Evolutionary conservation across 768 basidiomycete genomes (phyloP), one percentile per base, ranked within the genome.

Genomic region (Tulasnella sp.): DNA sequence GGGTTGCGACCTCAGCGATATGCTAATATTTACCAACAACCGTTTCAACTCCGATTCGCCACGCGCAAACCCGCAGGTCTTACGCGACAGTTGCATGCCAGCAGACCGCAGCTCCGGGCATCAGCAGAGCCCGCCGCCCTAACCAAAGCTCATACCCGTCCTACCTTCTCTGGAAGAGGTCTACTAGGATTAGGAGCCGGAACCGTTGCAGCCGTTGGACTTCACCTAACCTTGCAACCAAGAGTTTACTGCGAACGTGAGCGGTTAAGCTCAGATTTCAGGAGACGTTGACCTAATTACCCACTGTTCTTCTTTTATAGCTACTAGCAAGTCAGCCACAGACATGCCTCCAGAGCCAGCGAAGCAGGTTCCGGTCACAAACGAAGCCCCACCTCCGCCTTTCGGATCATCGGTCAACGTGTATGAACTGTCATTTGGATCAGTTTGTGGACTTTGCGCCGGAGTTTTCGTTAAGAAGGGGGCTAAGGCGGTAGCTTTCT

Each of bases 391-490:
- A 20, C 35, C 55, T 20, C 88, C 90, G 18, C 91, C 88, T 3
- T 92, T 92, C 1, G 81, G 84, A 69, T 95, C 95, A n/a, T 87
- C 90, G 0, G 86, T 98, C n/a, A 93, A 91, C 76, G 78, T 90
- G 26, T 92, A 92, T 82, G 92, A 97, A 81, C 89, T 99, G 37
- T 87, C 91, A 0, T 98, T 98, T 83, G 97, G 97, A 15, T 93
- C 95, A 5, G 91, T 93, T 0, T 89, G 91, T 77, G 97, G 97
- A 0, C 83, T 99, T 57, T 98, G 95, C 82, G 90, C 94, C 0
- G 97, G 97, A 0, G 88, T 99, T 0, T 99, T 99, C 82, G 87
- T 97, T 81, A 98, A 98, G 85, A 98, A 97, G 84, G 96, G 97
- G n/a, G 89, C 91, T 10, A 93, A 91, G 83, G 86, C 89, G 2